A percentile compares a stretch with the other conserved stretches of the same genome.
These are phyloP conservation scores for Tylopilus cervinicoccineus DNA, from an alignment of 768 basidiomycete species.

Conservation along the genomic window DNA sequence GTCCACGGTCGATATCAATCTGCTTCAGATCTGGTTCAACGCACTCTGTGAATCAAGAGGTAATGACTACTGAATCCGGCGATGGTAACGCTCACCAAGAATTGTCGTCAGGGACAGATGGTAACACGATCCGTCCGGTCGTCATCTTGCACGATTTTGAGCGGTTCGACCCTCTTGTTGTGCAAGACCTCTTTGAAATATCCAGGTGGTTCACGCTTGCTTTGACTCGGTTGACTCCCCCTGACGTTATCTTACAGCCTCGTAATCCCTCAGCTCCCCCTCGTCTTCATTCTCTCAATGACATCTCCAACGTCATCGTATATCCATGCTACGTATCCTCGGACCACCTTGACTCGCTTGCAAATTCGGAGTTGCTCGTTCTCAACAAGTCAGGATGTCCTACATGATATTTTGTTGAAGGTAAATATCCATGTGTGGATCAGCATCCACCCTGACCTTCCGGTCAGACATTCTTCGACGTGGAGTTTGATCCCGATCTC, in stretches of 20 bases:
- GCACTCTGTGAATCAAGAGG: slow-evolving; percentile 37
- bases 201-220: slow-evolving; percentile 48
- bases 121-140: slow-evolving; percentile 40
- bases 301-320: slow-evolving; percentile 55
- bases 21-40: slow-evolving; percentile 59
- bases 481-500: slow-evolving; percentile 54
- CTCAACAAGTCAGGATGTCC: slow-evolving; percentile 43
- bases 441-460: not conserved
- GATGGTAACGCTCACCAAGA: not conserved
- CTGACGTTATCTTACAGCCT: slow-evolving; percentile 36
- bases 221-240: not conserved
- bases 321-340: slow-evolving; percentile 56
- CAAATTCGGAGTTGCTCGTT: slow-evolving; percentile 49
- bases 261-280: slow-evolving; percentile 49
- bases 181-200: slow-evolving; percentile 70
- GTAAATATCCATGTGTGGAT: slow-evolving; percentile 30
- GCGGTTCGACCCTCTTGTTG: slow-evolving; percentile 55
- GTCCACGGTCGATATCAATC: slow-evolving; percentile 57
- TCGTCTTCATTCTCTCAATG: slow-evolving; percentile 62
- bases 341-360: slow-evolving; percentile 54
- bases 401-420: slow-evolving; percentile 53
- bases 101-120: slow-evolving; percentile 10
- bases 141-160: slow-evolving; percentile 74
- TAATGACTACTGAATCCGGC: slow-evolving; percentile 20
- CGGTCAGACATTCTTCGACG: slow-evolving; percentile 60